These are phyloP conservation scores for Thielaviopsis musarum DNA, from an alignment of 2,329 filamentous ascomycete species.

Conservation along the genomic window DNA sequence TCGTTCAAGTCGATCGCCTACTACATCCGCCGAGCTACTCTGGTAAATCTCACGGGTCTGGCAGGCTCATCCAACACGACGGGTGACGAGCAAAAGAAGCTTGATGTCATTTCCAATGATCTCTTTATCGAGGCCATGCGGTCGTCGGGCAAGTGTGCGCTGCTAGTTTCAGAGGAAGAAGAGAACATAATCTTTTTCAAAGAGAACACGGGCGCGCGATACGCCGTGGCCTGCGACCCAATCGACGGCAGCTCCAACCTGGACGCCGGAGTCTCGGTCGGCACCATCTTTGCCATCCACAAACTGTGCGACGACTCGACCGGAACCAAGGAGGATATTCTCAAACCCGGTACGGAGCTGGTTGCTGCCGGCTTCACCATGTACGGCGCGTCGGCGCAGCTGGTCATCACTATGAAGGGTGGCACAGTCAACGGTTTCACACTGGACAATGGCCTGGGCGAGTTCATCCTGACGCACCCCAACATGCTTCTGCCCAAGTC, in stretches of 20 bases:
- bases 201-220: conserved; percentile 57
- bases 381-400: conserved; percentile 93
- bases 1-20: conserved; percentile 99
- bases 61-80: conserved; percentile 90
- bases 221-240: conserved; percentile 91
- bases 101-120: conserved; percentile 97
- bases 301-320: conserved; percentile 63
- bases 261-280: conserved; percentile 92
- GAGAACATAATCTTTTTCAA: conserved; percentile 83
- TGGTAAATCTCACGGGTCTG: conserved; percentile 90
- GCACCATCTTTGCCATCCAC: conserved; percentile 92
- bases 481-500: conserved; percentile 73
- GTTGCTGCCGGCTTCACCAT: conserved; percentile 97
- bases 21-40: conserved; percentile 89
- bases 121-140: conserved; percentile 93
- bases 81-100: conserved; percentile 98
- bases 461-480: conserved; percentile 97
- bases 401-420: conserved; percentile 93
- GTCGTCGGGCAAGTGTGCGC: conserved; percentile 73
- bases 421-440: conserved; percentile 94
- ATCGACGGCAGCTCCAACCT: conserved; percentile 97
- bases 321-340: conserved; percentile 68
- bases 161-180: conserved; percentile 96
- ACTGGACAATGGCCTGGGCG: conserved; percentile 85
- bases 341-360: conserved; percentile 79